These are phyloP conservation scores for Aspergillus calidoustus DNA, from an alignment of 2,329 filamentous ascomycete species.

Conservation along the genomic window DNA sequence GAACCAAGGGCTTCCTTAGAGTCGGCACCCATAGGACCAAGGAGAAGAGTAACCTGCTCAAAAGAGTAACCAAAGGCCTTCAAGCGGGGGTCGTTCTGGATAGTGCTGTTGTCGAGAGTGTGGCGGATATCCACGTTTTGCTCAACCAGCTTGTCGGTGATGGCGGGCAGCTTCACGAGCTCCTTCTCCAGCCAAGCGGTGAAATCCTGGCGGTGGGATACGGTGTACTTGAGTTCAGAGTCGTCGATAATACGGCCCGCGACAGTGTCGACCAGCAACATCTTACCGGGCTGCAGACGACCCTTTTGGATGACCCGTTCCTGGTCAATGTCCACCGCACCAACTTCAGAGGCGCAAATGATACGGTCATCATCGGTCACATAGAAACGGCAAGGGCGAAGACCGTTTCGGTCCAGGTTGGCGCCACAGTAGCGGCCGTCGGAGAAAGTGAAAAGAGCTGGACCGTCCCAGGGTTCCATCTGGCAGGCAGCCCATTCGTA, in stretches of 20 bases:
- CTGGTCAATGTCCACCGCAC: slow-evolving; percentile 88
- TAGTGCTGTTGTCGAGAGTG: slow-evolving; percentile 68
- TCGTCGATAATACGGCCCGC: slow-evolving; percentile 94
- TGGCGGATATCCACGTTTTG: slow-evolving; percentile 65
- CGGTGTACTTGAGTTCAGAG: slow-evolving; percentile 84
- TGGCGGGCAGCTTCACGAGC: slow-evolving; percentile 77
- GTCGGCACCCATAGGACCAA: slow-evolving; percentile 94
- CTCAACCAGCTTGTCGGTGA: slow-evolving; percentile 66
- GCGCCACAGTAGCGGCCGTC: slow-evolving; percentile 97
- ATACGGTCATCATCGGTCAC: slow-evolving; percentile 96
- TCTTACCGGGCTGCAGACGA: slow-evolving; percentile 88
- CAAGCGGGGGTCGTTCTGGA: slow-evolving; percentile 84
- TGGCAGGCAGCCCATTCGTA: slow-evolving; percentile 98
- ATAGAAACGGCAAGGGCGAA: slow-evolving; percentile 95
- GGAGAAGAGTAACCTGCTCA: slow-evolving; percentile 88
- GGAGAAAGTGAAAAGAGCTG: slow-evolving; percentile 94
- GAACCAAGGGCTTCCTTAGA: slow-evolving; percentile 96
- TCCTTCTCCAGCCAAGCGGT: slow-evolving; percentile 84
- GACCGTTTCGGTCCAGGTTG: slow-evolving; percentile 92
- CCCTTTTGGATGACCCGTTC: slow-evolving; percentile 92
- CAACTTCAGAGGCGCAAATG: slow-evolving; percentile 95
- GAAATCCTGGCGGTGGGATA: slow-evolving; percentile 87
- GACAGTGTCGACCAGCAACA: slow-evolving; percentile 92
- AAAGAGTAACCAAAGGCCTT: slow-evolving; percentile 92
- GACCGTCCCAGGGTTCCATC: slow-evolving; percentile 99